Percentiles rank a stretch among this genome's conserved stretches.
phyloP scores from a whole-genome alignment of 2,329 filamentous ascomycete genomes.

The Verticillium tricorpus region DNA sequence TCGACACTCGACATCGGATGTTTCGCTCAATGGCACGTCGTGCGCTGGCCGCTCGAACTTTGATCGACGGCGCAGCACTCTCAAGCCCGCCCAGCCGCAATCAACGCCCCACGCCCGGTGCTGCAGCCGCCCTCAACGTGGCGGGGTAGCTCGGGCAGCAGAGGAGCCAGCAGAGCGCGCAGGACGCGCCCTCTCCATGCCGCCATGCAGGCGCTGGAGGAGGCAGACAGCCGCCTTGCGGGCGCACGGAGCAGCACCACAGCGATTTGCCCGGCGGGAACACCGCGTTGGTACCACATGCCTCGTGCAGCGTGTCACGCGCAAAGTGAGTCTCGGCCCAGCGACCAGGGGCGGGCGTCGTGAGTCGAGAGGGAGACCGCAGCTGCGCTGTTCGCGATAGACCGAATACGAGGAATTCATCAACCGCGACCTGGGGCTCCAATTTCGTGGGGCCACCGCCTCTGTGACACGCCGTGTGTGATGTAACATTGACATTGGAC shows the following conservation, averaged over 20 bases:
- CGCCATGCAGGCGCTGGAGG: neutral
- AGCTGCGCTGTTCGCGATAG: neutral
- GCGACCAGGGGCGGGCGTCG: neutral
- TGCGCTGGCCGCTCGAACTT: neutral
- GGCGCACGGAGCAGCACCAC: neutral
- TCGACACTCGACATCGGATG: neutral
- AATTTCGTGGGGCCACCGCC: neutral
- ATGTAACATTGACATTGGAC: too few species aligned
- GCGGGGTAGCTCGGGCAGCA: neutral
- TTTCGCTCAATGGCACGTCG: neutral
- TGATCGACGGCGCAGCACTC: neutral
- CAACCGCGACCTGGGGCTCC: neutral
- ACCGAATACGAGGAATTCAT: neutral
- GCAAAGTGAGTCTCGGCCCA: neutral
- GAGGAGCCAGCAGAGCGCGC: neutral
- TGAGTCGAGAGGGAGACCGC: neutral
- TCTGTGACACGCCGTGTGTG: neutral
- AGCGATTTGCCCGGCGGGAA: neutral
- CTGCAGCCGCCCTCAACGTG: neutral
- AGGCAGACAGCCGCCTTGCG: neutral
- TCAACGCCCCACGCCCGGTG: neutral
- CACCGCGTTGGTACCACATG: neutral
- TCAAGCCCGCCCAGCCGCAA: neutral
- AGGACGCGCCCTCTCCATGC: neutral
- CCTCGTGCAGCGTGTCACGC: neutral